phyloP scores from a whole-genome alignment of 805 yeast species.

The Wickerhamomyces tratensis region DNA sequence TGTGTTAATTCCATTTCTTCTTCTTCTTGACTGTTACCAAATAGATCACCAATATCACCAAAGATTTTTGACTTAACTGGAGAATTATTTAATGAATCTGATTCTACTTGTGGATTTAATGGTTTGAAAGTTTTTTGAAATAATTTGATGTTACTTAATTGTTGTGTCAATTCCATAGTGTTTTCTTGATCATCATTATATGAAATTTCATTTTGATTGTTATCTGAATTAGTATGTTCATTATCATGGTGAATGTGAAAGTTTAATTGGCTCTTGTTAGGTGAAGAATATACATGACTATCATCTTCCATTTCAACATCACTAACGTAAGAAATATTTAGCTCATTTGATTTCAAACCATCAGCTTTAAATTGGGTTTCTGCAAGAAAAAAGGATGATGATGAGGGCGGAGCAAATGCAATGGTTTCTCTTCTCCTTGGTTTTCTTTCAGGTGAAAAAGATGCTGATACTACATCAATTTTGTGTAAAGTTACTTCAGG shows the following conservation, averaged over 20 bases:
- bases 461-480: conserved; percentile 12
- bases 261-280: conserved; percentile 5
- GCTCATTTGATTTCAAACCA: neutral
- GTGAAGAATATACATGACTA: conserved; percentile 12
- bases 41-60: conserved; percentile 7
- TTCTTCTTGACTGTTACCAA: conserved; percentile 10
- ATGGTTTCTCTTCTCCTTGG: conserved; percentile 20
- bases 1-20: conserved; percentile 1
- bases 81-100: neutral
- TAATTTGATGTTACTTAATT: conserved; percentile 13
- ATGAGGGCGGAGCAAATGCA: conserved; percentile 9
- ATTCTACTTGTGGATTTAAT: too few relatives aligned
- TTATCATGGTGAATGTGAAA: conserved; percentile 13
- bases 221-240: neutral
- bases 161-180: conserved; percentile 19
- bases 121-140: neutral
- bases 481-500: conserved; percentile 22
- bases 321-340: conserved; percentile 6
- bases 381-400: neutral
- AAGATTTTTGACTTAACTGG: neutral
- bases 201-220: neutral
- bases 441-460: conserved; percentile 7
- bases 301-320: conserved; percentile 19
- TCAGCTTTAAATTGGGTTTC: conserved; percentile 5
- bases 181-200: conserved; percentile 12